Evolutionary conservation across 768 basidiomycete genomes (phyloP), one percentile per base, ranked within the genome.

Genomic region (Podaxis carcinomalis): DNA sequence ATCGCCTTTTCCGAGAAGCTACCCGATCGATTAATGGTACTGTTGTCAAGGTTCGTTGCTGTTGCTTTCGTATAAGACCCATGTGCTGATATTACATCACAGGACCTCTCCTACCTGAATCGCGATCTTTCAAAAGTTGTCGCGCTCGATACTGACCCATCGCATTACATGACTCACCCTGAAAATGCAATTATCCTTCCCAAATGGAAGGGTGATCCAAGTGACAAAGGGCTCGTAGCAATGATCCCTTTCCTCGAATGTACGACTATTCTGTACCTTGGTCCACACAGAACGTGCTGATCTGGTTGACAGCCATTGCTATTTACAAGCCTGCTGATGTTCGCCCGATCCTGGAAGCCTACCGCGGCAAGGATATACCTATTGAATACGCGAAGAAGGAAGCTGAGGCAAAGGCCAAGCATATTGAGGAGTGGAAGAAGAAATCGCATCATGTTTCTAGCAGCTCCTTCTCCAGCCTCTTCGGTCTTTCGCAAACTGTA

Each of bases 211-310:
- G 96, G 95, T 2, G 84, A 88, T 56, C 76, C 86, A 0, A 73
- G 73, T 75, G 88, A 72, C 71, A 84, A 78, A 64, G 93, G 91
- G 0, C 84, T 98, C 42, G 72, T 98, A 19, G 88, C 87, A n/a
- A 83, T 98, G 81, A 95, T 99, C 65, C 96, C 96, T 0, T 98
- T 98, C 87, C 82, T 99, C 3, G 97, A 98, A 78, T 94, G 94
- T 82, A 68, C 6, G 78, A 72, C 52, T 62, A 5, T 23, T 53
- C 28, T 1, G 23, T 14, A 27, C 4, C 42, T 5, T 49, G 1
- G 47, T 21, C 10, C 57, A 50, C 27, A 56, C 56, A 50, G 51
- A 56, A 60, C 5, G 5, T n/a, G 28, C 28, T 62, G 14, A 56
- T 44, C 21, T 16, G 53, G 51, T 1, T 23, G 37, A 11, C 67